Evolutionary conservation across 805 yeast genomes (phyloP).

Genomic region (Komagataella mondaviorum): DNA sequence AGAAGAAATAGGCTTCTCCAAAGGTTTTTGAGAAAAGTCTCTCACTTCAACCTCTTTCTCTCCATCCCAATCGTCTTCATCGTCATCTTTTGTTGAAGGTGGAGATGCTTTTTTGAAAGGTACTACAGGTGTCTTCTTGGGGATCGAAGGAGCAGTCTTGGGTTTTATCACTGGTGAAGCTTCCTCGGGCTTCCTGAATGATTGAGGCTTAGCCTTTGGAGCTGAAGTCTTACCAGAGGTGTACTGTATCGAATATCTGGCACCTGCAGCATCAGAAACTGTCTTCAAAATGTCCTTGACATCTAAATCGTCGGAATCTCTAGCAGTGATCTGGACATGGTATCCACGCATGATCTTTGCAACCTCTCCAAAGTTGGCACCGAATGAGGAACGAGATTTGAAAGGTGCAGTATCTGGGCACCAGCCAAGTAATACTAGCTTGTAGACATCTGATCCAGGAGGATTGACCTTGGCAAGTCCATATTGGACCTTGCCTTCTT

Average conservation of each 20-base stretch:
- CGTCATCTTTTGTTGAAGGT: constrained; percentile 6
- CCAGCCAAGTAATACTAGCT: constrained; percentile 84
- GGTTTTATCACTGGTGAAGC: constrained; percentile 14
- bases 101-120: constrained; percentile 4
- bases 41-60: constrained; percentile 44
- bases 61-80: constrained; percentile 63
- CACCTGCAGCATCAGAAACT: constrained; percentile 88
- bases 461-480: constrained; percentile 83
- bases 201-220: constrained; percentile 14
- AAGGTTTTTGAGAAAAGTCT: constrained; percentile 35
- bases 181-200: constrained; percentile 20
- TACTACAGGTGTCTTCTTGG: constrained; percentile 3
- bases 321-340: constrained; percentile 95
- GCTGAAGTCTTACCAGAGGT: constrained; percentile 9
- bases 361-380: constrained; percentile 65
- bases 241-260: constrained; percentile 67
- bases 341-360: constrained; percentile 64
- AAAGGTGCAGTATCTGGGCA: constrained; percentile 92
- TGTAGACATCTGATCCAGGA: constrained; percentile 83
- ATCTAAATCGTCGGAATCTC: constrained; percentile 83
- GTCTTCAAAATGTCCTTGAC: constrained; percentile 61
- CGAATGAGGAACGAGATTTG: constrained; percentile 63
- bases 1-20: constrained; percentile 43
- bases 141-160: constrained; percentile 15
- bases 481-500: constrained; percentile 79